Conservation (phyloP, 2,329 filamentous ascomycete genomes). For the Aspergillus caelatus region DNA sequence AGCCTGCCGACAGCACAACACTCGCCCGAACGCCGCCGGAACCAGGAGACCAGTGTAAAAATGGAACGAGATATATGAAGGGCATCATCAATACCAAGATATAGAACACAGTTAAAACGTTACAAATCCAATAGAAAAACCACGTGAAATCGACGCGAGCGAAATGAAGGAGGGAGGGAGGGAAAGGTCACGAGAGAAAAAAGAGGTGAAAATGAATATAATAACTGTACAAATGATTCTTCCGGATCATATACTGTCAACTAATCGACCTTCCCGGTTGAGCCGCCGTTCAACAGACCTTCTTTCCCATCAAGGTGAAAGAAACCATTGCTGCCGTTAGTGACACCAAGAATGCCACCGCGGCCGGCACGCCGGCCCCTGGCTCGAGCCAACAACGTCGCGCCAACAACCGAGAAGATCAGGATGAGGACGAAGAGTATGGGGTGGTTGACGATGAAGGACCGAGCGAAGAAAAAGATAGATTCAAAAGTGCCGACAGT, state of each 20-base stretch:
- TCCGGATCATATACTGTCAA: conserved; percentile 15
- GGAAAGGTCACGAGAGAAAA: conserved; percentile 11
- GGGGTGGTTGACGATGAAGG: conserved; percentile 47
- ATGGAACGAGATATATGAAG: conserved; percentile 1
- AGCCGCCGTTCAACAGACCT: conserved; percentile 45
- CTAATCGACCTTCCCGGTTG: conserved; percentile 52
- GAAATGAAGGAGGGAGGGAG: conserved; percentile 13
- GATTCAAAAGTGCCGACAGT: conserved; percentile 51
- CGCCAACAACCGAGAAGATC: conserved; percentile 36
- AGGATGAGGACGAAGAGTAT: conserved; percentile 46
- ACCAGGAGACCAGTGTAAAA: background rate
- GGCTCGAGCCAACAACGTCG: conserved; percentile 37
- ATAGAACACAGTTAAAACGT: conserved; percentile 23
- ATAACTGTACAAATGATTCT: conserved; percentile 38
- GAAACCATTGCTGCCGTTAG: conserved; percentile 43
- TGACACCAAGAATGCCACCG: conserved; percentile 41
- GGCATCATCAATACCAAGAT: conserved; percentile 15
- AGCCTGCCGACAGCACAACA: background rate
- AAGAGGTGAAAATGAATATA: conserved; percentile 28
- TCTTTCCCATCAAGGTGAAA: conserved; percentile 54
- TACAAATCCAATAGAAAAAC: conserved; percentile 13
- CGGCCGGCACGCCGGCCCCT: conserved; percentile 32
- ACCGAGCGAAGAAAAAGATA: conserved; percentile 49
- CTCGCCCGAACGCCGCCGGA: conserved; percentile 6
- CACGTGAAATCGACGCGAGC: background rate